Conservation (phyloP, 192 early-diverging fungal genomes). For the Diversispora epigaea region DNA sequence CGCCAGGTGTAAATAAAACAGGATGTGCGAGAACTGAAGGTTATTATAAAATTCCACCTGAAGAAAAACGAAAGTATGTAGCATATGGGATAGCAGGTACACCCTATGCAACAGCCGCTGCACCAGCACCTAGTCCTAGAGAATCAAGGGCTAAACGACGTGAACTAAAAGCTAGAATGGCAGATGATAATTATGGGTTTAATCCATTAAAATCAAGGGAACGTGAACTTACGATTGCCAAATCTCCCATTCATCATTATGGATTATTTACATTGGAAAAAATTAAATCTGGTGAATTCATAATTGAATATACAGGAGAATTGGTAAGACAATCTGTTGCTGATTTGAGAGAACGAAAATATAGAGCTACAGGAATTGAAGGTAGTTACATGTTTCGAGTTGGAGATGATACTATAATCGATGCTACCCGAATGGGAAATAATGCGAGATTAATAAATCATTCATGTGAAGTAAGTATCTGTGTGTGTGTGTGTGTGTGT, state of each 20-base stretch:
- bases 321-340: conserved; percentile 92
- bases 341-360: conserved; percentile 90
- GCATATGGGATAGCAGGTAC: conserved; percentile 42
- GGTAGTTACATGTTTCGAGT: conserved; percentile 94
- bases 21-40: conserved; percentile 86
- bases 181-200: conserved; percentile 73
- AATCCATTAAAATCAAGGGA: conserved; percentile 91
- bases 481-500: not conserved
- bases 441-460: conserved; percentile 99
- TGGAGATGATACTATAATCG: conserved; percentile 93
- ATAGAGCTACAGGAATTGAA: conserved; percentile 92
- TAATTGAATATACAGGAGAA: conserved; percentile 99
- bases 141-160: conserved; percentile 9
- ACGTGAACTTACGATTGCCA: conserved; percentile 88
- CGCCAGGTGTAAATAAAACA: conserved; percentile 44
- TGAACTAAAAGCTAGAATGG: conserved; percentile 36
- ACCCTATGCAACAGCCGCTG: conserved; percentile 4
- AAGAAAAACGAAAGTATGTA: conserved; percentile 66
- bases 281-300: conserved; percentile 93
- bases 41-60: conserved; percentile 65
- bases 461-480: conserved; percentile 79
- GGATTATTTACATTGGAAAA: conserved; percentile 93
- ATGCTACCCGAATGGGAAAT: conserved; percentile 97
- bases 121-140: conserved; percentile 10
- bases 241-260: conserved; percentile 97